Base-by-base conservation (phyloP, 805 yeast genomes). In the Yarrowia phangngaensis region DNA sequence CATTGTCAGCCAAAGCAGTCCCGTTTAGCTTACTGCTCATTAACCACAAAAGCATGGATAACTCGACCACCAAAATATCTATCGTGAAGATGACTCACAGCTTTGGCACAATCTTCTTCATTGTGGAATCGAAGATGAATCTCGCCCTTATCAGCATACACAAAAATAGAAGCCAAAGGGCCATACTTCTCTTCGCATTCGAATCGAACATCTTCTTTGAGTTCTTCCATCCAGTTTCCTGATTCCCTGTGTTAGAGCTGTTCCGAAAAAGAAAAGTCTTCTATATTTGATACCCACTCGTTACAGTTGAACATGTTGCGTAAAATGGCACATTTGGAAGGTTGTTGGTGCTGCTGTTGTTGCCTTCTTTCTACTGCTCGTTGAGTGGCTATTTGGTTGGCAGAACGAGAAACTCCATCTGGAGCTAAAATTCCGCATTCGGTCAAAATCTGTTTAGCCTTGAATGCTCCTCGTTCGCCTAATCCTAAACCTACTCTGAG, bases 181-280 rank as follows among this genome's bases (percentile, higher is more conserved):
- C 70, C 70, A 45, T 64, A 65, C 43, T 58, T 58, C 14, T 62
- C 67, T 32, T 66, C 67, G 50, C 69, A 65, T 45, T 65, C 70
- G 9, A 53, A 56, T 24, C 54, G 53, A 23, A 66, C 66, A 52
- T 65, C 69, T 26, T 64, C 64, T 46, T 59, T 62, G 13, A 65
- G 58, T 38, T 64, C 68, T 40, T 57, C 43, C 11, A 56, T 54
- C 68, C 68, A 64, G 27, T 52, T 53, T 3, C 64, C 68, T 6
- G 58, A 46, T 56, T 64, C 69, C 51, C 64, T 62, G 43, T 16
- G 32, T 20, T 22, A 23, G 50, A 50, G 19, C 24, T 22, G n/a
- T 12, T 36, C 16, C 20, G 14, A 5, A 14, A 16, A 11, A 22
- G 7, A 8, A 20, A 2, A 12, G 19, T 12, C 12, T 33, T 11